Evolutionary conservation across 192 early-diverging fungal genomes (phyloP), one percentile per base, ranked within the genome.

Genomic region (Backusella parvicylindrica): DNA sequence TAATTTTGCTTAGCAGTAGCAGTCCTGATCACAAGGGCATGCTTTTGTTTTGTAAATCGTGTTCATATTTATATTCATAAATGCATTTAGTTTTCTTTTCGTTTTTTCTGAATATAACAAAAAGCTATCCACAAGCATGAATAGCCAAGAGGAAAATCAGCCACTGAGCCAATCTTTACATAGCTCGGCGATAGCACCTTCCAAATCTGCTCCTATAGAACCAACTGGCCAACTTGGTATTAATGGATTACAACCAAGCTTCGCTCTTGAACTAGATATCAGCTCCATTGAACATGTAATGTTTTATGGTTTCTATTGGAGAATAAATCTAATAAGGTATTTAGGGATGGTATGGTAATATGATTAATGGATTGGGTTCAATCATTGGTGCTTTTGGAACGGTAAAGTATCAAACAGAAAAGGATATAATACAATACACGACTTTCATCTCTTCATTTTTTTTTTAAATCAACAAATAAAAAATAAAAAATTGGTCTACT

Each of bases 311-410:
- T n/a, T 26, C 23, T 12, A 26, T 56, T 23, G 2, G 2, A 1
- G 11, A 21, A 6, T 0, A 16, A 69, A 43, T 28, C 11, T 41
- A 2, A 33, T 26, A 23, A 9, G 5, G 31, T 23, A 26, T 26
- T 6, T 70, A 81, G 67, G 80, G 82, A 43, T 47, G 82, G 47
- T 88, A 88, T 66, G 85, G 82, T 13, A 71, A 74, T 26, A 71
- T 88, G 72, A 83, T 86, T 75, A 87, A 86, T 66, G 53, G 41
- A 23, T 68, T 84, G 0, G 85, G 84, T 26, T 64, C 65, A 32
- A 35, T 81, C 41, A 66, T 82, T 35, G 87, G 87, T 6, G 68
- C 73, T n/a, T 64, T 88, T 11, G 87, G 87, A n/a, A 70, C 83
- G 40, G 74, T 88, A 74, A 23, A 56, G n/a, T 56, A 56, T 26